These are phyloP conservation scores for Xylaria sp. DNA, from an alignment of 2,329 filamentous ascomycete species.

Conservation along the genomic window DNA sequence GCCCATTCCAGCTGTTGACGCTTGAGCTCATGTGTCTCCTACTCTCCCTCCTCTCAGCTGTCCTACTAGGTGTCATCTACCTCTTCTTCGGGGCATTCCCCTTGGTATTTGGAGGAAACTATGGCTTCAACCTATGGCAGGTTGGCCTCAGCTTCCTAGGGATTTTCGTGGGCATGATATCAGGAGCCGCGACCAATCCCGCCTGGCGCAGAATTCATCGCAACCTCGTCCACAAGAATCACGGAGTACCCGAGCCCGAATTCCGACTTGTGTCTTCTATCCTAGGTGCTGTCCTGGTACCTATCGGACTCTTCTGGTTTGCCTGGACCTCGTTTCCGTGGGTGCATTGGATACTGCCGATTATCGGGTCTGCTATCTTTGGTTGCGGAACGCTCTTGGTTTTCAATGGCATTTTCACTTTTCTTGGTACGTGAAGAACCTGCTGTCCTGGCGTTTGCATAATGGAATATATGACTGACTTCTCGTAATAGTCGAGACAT, in stretches of 20 bases:
- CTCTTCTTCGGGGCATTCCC: constrained; percentile 92
- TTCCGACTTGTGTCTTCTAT: constrained; percentile 83
- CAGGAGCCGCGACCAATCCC: constrained; percentile 71
- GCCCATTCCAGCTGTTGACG: constrained; percentile 82
- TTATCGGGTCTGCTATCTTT: constrained; percentile 78
- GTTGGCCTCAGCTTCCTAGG: constrained; percentile 82
- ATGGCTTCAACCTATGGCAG: constrained; percentile 83
- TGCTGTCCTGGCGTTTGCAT: not conserved
- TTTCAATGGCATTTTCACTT: constrained; percentile 89
- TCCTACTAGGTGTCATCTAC: constrained; percentile 88
- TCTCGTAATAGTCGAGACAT: constrained; percentile 71
- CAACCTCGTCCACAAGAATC: constrained; percentile 63
- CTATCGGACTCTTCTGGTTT: constrained; percentile 87
- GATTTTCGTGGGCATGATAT: constrained; percentile 74
- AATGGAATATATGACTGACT: constrained; percentile 26
- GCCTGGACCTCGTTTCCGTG: constrained; percentile 82
- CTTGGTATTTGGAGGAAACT: constrained; percentile 78
- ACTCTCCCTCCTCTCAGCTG: constrained; percentile 83
- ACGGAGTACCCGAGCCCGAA: constrained; percentile 80
- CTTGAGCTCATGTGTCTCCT: constrained; percentile 88
- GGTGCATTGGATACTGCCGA: constrained; percentile 81
- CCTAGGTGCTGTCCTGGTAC: constrained; percentile 79
- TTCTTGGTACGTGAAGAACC: constrained; percentile 69
- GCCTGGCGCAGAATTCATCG: constrained; percentile 72
- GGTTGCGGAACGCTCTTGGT: constrained; percentile 78